Evolutionary conservation across 78 protist species (phyloP).

Genomic region (Dictyostelium firmibasis): DNA sequence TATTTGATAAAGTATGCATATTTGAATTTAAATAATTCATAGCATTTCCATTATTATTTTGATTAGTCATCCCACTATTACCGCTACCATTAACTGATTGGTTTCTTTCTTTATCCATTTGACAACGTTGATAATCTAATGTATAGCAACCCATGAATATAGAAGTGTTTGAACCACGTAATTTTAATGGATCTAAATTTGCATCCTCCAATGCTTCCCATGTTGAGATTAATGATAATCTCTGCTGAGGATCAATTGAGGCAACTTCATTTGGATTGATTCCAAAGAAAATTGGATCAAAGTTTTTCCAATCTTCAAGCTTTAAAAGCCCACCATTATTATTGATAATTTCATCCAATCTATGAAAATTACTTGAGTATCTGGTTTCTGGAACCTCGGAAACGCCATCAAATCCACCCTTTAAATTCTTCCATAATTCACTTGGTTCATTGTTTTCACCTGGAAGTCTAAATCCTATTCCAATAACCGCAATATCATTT

Average conservation of each 20-base stretch:
- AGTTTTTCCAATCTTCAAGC: background rate
- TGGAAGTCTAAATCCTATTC: slow-evolving; percentile 3
- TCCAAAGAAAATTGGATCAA: slow-evolving; percentile 77
- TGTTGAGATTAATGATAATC: slow-evolving; percentile 43
- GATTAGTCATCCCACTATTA: too few relatives aligned
- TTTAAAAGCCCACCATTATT: slow-evolving; percentile 31
- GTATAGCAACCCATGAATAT: slow-evolving; percentile 20
- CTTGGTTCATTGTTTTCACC: background rate
- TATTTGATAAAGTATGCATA: background rate
- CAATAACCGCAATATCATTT: background rate
- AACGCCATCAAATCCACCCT: slow-evolving; percentile 27
- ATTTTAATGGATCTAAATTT: background rate
- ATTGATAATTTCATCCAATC: slow-evolving; percentile 44
- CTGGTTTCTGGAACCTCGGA: background rate
- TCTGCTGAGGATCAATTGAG: slow-evolving; percentile 87
- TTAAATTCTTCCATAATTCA: slow-evolving; percentile 46
- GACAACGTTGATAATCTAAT: background rate
- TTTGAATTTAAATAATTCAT: background rate
- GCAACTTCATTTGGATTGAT: slow-evolving; percentile 66
- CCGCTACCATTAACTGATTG: too few relatives aligned
- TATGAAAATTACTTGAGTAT: background rate
- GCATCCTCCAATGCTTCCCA: slow-evolving; percentile 80
- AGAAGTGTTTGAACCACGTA: slow-evolving; percentile 53
- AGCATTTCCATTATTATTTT: too few relatives aligned
- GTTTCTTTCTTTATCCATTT: too few relatives aligned